phyloP scores from a whole-genome alignment of 2,329 filamentous ascomycete genomes.

The Fusarium neocosmosporiellum region DNA sequence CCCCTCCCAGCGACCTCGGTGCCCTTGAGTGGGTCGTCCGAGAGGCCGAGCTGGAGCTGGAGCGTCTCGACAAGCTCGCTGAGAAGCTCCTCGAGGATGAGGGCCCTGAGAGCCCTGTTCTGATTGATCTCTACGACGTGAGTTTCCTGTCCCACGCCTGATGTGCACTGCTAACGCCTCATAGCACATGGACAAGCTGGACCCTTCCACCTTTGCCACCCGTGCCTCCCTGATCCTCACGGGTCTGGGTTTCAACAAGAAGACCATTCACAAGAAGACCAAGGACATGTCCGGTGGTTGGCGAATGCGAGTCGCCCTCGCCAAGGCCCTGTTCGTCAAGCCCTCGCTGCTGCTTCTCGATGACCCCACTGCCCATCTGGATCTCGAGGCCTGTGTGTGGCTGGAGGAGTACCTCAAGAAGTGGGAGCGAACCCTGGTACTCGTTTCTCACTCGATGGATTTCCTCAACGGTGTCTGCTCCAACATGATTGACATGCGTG shows the following conservation, averaged over 20 bases:
- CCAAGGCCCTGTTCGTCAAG: constrained; percentile 98
- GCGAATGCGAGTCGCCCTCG: constrained; percentile 99
- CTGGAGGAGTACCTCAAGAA: constrained; percentile 99
- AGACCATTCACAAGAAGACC: constrained; percentile 98
- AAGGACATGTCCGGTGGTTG: constrained; percentile 99
- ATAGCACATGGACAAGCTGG: constrained; percentile 98
- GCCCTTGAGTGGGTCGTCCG: constrained; percentile 97
- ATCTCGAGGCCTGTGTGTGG: constrained; percentile 99
- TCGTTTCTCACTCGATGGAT: constrained; percentile 98
- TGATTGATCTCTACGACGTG: constrained; percentile 97
- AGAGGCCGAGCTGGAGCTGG: constrained; percentile 93
- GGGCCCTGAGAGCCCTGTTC: constrained; percentile 87
- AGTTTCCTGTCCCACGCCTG: constrained; percentile 47
- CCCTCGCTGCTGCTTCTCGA: constrained; percentile 95
- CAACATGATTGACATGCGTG: constrained; percentile 98
- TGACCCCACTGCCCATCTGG: constrained; percentile 98
- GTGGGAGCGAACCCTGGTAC: constrained; percentile 96
- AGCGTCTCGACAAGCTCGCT: constrained; percentile 86
- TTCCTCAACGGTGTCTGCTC: constrained; percentile 99
- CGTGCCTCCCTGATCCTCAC: constrained; percentile 96
- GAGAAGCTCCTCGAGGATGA: constrained; percentile 93
- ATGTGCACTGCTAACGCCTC: constrained; percentile 30
- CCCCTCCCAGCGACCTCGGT: constrained; percentile 86
- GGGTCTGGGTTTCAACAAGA: constrained; percentile 99
- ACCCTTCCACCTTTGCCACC: constrained; percentile 95